Evolutionary conservation across 2,329 filamentous ascomycete genomes (phyloP).

Genomic region (Exserohilum rostratum): DNA sequence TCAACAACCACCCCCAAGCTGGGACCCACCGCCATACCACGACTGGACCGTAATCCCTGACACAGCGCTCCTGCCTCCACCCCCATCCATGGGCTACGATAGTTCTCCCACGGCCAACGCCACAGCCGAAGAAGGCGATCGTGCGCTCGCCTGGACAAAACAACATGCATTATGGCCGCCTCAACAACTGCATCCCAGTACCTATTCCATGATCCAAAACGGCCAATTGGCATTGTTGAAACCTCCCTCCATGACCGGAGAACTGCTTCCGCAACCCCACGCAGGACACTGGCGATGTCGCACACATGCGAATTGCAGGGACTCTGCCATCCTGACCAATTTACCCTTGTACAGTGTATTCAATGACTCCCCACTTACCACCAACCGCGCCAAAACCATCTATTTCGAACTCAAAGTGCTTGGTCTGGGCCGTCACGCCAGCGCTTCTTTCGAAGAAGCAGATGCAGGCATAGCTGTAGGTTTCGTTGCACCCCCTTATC

Average conservation of each 20-base stretch:
- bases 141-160: conserved; percentile 70
- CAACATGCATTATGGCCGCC: conserved; percentile 65
- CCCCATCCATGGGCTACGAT: conserved; percentile 70
- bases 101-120: conserved; percentile 73
- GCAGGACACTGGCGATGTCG: conserved; percentile 53
- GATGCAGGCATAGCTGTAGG: conserved; percentile 70
- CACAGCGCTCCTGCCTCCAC: conserved; percentile 73
- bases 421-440: conserved; percentile 46
- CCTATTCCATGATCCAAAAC: conserved; percentile 55
- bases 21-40: conserved; percentile 64
- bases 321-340: conserved; percentile 70
- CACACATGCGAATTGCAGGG: conserved; percentile 54
- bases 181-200: conserved; percentile 56
- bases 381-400: conserved; percentile 60
- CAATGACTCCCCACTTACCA: conserved; percentile 63
- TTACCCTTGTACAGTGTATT: conserved; percentile 71
- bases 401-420: conserved; percentile 75
- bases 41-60: conserved; percentile 78
- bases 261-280: conserved; percentile 54
- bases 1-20: conserved; percentile 43
- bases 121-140: conserved; percentile 65
- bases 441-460: conserved; percentile 42
- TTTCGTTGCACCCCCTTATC: conserved; percentile 75
- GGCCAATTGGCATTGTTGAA: conserved; percentile 57
- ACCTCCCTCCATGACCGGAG: conserved; percentile 39